Percentiles rank a stretch among this genome's conserved stretches.
Conservation (phyloP, 441 rosid species). For the Arabidopsis hybrid region DNA sequence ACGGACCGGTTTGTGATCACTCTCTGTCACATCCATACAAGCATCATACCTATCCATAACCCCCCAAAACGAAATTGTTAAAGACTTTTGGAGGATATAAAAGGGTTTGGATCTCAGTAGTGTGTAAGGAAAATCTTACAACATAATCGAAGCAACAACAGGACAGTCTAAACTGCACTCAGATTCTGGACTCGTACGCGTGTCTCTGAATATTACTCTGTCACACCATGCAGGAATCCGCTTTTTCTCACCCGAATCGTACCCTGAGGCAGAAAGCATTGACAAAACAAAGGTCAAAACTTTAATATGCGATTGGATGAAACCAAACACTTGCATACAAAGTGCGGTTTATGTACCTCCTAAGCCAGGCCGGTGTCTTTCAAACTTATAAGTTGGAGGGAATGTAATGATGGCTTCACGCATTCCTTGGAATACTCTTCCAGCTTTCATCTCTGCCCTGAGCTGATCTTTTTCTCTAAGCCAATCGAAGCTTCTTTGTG, state of each 20-base stretch:
- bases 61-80: neutral
- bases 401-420: constrained; percentile 91
- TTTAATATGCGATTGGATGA: neutral
- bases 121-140: constrained; percentile 56
- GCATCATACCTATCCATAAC: constrained; percentile 78
- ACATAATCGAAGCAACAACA: constrained; percentile 68
- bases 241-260: constrained; percentile 99
- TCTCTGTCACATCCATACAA: constrained; percentile 95
- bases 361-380: constrained; percentile 84
- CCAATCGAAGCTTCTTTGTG: constrained; percentile 99
- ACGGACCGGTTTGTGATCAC: constrained; percentile 98
- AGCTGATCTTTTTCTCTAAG: constrained; percentile 99
- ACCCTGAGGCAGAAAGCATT: constrained; percentile 60
- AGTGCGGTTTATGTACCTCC: constrained; percentile 65
- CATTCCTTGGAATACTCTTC: constrained; percentile 99
- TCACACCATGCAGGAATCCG: constrained; percentile 99
- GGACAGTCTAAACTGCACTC: constrained; percentile 97
- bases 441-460: constrained; percentile 95
- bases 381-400: constrained; percentile 99
- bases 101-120: constrained; percentile 6
- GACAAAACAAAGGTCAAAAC: neutral
- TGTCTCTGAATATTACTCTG: constrained; percentile 92
- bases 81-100: constrained; percentile 2
- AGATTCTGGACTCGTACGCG: constrained; percentile 56
- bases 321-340: constrained; percentile 16